These are phyloP conservation scores for Allium fistulosum DNA, from an alignment of 106 monocot genomes.

Conservation along the genomic window DNA sequence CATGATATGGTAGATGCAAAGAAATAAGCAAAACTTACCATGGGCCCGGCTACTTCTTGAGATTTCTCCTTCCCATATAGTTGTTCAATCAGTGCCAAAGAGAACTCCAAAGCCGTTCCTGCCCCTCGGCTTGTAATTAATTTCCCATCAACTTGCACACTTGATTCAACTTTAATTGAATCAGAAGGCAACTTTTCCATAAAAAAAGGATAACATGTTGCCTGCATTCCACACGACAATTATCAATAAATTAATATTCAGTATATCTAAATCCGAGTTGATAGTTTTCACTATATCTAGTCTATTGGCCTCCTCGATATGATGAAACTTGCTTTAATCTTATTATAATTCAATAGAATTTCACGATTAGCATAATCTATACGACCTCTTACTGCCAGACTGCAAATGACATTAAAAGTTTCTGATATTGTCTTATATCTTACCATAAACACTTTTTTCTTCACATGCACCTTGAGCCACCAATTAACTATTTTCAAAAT, in stretches of 20 bases:
- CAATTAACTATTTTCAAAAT: no score
- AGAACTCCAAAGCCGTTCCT: slow-evolving; percentile 76
- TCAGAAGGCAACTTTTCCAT: slow-evolving; percentile 76
- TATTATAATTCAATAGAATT: no score
- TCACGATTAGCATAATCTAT: no score
- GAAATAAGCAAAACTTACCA: slow-evolving; percentile 31
- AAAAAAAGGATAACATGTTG: slow-evolving; percentile 67
- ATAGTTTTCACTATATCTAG: neutral
- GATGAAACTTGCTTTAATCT: no score
- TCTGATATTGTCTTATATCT: no score
- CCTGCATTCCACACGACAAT: slow-evolving; percentile 23
- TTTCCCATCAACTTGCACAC: slow-evolving; percentile 62
- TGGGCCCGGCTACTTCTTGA: slow-evolving; percentile 54
- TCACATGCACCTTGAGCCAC: no score
- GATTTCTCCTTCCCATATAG: slow-evolving; percentile 80
- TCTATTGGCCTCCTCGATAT: no score
- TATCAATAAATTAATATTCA: neutral
- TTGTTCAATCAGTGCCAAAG: slow-evolving; percentile 61
- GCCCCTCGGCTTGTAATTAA: slow-evolving; percentile 69
- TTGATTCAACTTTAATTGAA: slow-evolving; percentile 43
- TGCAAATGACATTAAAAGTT: no score
- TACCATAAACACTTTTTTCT: no score
- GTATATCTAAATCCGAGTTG: neutral
- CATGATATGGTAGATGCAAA: no score
- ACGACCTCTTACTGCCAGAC: no score